Base-by-base conservation (phyloP, 176 grass and related monocot species). In the Leersia perrieri region DNA sequence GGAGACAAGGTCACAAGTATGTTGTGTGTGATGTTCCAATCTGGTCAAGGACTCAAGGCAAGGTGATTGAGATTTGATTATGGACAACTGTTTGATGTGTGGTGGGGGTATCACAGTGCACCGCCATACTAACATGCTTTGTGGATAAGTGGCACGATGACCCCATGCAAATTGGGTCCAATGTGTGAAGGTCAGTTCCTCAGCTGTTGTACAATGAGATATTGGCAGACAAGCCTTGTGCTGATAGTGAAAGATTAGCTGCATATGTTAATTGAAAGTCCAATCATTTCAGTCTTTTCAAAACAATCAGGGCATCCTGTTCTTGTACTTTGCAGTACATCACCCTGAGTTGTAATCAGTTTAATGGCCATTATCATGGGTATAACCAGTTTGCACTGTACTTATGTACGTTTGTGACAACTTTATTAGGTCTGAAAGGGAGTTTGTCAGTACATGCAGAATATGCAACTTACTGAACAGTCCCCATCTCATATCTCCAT, bases 281-380 rank as follows among this genome's bases (percentile, higher is more conserved):
- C 5, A 16, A 13, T 66, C 33, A 22, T 66, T 34, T 66, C 5
- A 16, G 5, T 66, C 33, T 10, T 66, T 34, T 66, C 31, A 34
- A 14, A 34, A 34, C 34, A 18, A 34, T 66, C 3, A 0, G 7
- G 31, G 25, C 2, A 9, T 2, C 18, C 63, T 33, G 28, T 22
- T 65, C 8, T 33, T 65, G 30, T 65, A 65, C 30, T 66, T 66
- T 34, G 16, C 30, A 65, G 16, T 33, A 15, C 2, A 20, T 32
- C 29, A 16, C 30, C 7, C 6, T 65, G 63, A 10, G 15, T 79
- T 79, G 76, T 44, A 68, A 55, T 79, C 63, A 79, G 39, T 68
- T 55, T 42, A 63, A 67, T 18, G 30, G 40, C 40, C 30, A 51
- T 41, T 51, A 42, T 23, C 76, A 45, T 63, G 40, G 40, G 11